Conservation (phyloP, 495 filamentous ascomycete species). For the Neurospora sp. region DNA sequence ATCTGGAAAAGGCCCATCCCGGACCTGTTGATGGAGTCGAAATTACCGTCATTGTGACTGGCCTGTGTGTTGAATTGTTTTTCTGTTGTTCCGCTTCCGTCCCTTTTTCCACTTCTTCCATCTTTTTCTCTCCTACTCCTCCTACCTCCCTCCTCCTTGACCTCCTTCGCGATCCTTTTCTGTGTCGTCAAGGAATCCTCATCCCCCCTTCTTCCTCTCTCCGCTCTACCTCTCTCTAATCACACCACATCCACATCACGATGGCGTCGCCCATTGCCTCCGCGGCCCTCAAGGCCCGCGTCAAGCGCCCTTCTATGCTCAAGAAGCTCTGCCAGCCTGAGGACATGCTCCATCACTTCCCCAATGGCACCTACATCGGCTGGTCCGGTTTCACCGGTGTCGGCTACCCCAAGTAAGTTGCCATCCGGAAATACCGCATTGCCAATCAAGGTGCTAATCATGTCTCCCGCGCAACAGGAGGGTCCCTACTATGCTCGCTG, state of each 20-base stretch:
- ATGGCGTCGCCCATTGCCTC: slow-evolving; percentile 50
- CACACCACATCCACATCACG: neutral
- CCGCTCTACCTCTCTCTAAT: neutral
- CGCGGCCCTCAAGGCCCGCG: slow-evolving; percentile 62
- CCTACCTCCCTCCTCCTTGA: neutral
- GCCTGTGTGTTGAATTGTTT: neutral
- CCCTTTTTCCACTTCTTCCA: neutral
- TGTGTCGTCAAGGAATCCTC: neutral
- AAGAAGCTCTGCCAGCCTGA: slow-evolving; percentile 70
- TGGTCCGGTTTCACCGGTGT: slow-evolving; percentile 91
- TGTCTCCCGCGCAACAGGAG: slow-evolving; percentile 40
- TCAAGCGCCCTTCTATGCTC: slow-evolving; percentile 65
- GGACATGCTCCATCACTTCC: slow-evolving; percentile 72
- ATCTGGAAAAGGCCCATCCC: neutral
- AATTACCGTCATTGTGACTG: neutral
- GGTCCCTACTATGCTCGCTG: slow-evolving; percentile 73
- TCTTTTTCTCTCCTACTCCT: neutral
- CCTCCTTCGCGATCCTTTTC: neutral
- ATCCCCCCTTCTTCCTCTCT: neutral
- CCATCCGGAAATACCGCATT: neutral
- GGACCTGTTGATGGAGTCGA: neutral
- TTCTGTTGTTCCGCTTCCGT: neutral
- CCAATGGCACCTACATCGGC: slow-evolving; percentile 72
- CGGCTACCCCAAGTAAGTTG: slow-evolving; percentile 74
- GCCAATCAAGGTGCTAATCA: slow-evolving; percentile 6